Evolutionary conservation across 2,329 filamentous ascomycete genomes (phyloP), one percentile per base, ranked within the genome.

Genomic region (Cladosporium sphaerospermum): DNA sequence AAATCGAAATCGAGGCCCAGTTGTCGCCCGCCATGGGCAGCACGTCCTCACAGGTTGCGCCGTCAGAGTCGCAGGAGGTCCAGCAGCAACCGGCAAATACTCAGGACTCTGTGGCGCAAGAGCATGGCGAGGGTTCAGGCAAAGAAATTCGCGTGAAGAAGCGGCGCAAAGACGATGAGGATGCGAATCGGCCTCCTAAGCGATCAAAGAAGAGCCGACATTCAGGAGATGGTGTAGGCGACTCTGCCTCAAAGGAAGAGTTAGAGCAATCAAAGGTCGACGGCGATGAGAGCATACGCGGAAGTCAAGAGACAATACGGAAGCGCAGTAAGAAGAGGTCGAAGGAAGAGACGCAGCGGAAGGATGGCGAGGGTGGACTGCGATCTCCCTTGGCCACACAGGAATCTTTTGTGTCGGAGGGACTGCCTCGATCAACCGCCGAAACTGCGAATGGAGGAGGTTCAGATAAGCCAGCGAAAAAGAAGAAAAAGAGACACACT

Each of bases 301-400:
- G 53, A 33, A 37, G 41, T 0, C 49, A 54, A 31, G 44, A 56
- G 19, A 28, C 10, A 14, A 11, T 47, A 14, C 41, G 49, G 36
- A 58, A 55, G 42, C 45, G 16, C 14, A 45, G 44, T 16, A 56
- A 56, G 45, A 56, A 54, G 44, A 54, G 45, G 40, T 31, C 39
- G 31, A 50, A 45, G 23, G 39, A 54, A 34, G 39, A 56, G 9
- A 10, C n/a, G 37, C 40, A 46, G 32, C 39, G n/a, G 5, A 16
- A 37, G 3, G 39, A 43, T 9, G 18, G n/a, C n/a, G 32, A 32
- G 10, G 39, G 42, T 7, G 14, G 16, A 31, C 10, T 44, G 19
- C 13, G 18, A 8, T 28, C 41, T 13, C 8, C 10, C 3, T 3
- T 23, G 19, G 42, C 42, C 8, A 51, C 48, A 3, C 48, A 51